Evolutionary conservation across 805 yeast species (phyloP).

Genomic region (Cyberlindnera euphorbiiphila): DNA sequence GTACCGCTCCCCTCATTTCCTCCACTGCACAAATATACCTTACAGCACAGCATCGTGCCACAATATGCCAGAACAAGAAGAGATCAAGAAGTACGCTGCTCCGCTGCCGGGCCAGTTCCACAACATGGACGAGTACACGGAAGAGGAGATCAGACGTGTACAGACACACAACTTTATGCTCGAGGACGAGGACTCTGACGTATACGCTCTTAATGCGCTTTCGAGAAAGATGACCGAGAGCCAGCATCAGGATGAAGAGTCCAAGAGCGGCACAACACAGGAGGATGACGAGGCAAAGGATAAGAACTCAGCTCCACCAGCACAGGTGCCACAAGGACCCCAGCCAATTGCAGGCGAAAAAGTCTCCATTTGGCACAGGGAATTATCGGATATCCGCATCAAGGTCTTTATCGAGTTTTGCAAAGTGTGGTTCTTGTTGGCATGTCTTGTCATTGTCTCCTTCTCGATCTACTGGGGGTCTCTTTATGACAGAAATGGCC

Average conservation of each 20-base stretch:
- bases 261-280: neutral
- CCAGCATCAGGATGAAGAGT: neutral
- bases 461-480: conserved; percentile 39
- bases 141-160: conserved; percentile 11
- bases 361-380: conserved; percentile 17
- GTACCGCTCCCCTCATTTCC: no score
- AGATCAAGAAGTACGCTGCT: no score
- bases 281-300: neutral
- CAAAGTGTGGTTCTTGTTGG: conserved; percentile 29
- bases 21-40: no score
- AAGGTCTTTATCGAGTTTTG: conserved; percentile 11
- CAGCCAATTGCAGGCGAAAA: conserved; percentile 12
- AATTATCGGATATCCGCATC: conserved; percentile 14
- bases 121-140: conserved; percentile 5
- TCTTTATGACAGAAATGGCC: conserved; percentile 27
- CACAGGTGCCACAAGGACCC: conserved; percentile 3
- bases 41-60: no score
- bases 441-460: conserved; percentile 32
- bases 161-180: conserved; percentile 5
- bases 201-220: conserved; percentile 6
- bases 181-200: conserved; percentile 1
- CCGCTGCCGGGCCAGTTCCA: conserved; percentile 2
- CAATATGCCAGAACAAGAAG: no score
- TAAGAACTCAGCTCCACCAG: neutral
- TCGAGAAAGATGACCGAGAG: conserved; percentile 9